Evolutionary conservation across 306 rosid genomes (phyloP), one percentile per base, ranked within the genome.

Genomic region (Mimosa bimucronata): DNA sequence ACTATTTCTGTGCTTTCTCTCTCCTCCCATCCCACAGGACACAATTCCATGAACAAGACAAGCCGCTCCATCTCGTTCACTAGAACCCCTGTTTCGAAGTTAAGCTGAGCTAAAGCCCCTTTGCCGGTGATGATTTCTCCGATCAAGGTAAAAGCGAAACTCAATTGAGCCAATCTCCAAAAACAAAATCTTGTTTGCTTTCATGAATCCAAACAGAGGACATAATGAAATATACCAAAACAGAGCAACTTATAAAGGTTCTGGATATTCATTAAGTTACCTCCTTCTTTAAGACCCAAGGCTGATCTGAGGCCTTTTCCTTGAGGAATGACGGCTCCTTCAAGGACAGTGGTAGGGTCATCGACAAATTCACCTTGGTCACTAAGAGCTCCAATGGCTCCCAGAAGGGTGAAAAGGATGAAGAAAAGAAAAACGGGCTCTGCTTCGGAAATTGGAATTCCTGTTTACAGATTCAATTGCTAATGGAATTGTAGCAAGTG

Each of bases 301-400:
- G 97, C 91, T 26, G 87, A 57, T 84, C 88, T 84, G 3, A 94
- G 0, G 48, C 94, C 67, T 86, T 91, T 94, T 19, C 98, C 97
- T 0, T 95, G 89, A 58, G 88, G 88, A 71, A 94, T 92, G 42
- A 94, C 91, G 19, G 92, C 94, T 28, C 85, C 79, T 16, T 87
- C 88, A 0, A 88, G 69, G 68, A 93, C 97, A 7, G 97, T 46
- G 12, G 85, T 29, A 6, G 93, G 79, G 29, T 95, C 98, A 19
- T 95, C 98, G n/a, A 95, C 90, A 61, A 95, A 95, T 72, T 14
- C 57, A 45, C 98, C 98, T 81, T 98, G 95, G 85, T 92, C 98
- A 45, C 98, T 98, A 23, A 95, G 76, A 71, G 95, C 97, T 87
- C 98, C 98, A 23, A 94, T 94, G 90, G 98, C 98, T 90, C 98